Conservation (phyloP, 306 rosid species). For the Fragaria ananassa region DNA sequence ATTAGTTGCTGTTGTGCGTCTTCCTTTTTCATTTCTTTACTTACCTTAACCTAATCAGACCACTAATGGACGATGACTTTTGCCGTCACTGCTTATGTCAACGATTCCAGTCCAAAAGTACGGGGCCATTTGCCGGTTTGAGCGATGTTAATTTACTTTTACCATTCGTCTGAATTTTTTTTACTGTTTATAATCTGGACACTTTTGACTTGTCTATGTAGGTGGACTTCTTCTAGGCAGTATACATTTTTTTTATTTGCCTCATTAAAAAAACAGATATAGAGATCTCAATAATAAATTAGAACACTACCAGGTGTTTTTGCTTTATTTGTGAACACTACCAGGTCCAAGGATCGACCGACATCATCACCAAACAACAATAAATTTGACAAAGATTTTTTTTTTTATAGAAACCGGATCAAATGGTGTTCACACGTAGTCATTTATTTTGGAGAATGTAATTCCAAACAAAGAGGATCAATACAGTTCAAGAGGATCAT, state of each 20-base stretch:
- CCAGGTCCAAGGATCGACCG: too few species aligned
- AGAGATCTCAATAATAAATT: neutral
- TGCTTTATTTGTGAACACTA: too few species aligned
- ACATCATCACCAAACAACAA: too few species aligned
- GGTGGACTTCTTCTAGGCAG: neutral
- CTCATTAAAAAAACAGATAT: neutral
- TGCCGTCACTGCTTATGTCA: slow-evolving; percentile 14
- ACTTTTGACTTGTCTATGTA: neutral
- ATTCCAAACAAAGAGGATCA: neutral
- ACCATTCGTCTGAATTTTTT: neutral
- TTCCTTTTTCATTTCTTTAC: neutral
- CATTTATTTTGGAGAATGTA: neutral
- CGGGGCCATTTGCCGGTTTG: neutral
- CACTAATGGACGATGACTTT: neutral
- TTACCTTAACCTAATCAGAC: neutral
- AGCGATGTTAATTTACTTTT: neutral
- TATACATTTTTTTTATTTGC: neutral
- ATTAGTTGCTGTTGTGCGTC: neutral
- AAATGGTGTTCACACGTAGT: neutral
- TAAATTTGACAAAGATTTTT: neutral
- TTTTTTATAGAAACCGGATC: neutral
- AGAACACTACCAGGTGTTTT: too few species aligned
- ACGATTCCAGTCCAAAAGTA: neutral
- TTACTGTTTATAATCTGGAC: neutral
- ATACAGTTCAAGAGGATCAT: neutral